Percentiles rank a stretch among this genome's conserved stretches.
These are phyloP conservation scores for Raffaelea ambrosiae DNA, from an alignment of 2,329 filamentous ascomycete genomes.

Conservation along the genomic window DNA sequence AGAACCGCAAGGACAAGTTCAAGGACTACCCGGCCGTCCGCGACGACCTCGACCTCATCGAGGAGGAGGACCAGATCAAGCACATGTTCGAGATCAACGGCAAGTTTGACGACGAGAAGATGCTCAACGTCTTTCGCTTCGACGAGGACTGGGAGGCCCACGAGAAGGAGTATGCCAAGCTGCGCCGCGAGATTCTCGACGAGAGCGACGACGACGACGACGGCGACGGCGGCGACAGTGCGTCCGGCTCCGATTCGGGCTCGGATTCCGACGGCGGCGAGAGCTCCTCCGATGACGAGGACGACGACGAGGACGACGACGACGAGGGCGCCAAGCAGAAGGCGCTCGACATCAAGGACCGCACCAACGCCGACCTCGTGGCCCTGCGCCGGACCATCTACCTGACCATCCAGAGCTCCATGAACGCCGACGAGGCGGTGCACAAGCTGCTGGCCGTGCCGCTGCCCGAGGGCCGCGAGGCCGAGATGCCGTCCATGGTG, in stretches of 20 bases:
- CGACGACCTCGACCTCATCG: slow-evolving; percentile 89
- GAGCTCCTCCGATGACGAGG: slow-evolving; percentile 17
- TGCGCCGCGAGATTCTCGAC: slow-evolving; percentile 90
- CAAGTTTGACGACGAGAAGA: slow-evolving; percentile 75
- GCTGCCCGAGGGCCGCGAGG: slow-evolving; percentile 76
- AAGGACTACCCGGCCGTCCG: slow-evolving; percentile 87
- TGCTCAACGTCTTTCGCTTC: slow-evolving; percentile 91
- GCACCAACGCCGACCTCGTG: slow-evolving; percentile 91
- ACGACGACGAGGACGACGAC: slow-evolving; percentile 28
- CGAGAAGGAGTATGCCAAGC: slow-evolving; percentile 78
- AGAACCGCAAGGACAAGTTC: slow-evolving; percentile 92
- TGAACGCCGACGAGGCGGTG: slow-evolving; percentile 91
- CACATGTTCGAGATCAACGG: slow-evolving; percentile 78
- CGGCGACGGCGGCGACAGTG: slow-evolving; percentile 50
- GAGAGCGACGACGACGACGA: slow-evolving; percentile 71
- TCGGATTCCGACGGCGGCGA: slow-evolving; percentile 46
- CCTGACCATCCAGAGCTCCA: slow-evolving; percentile 92
- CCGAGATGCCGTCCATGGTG: slow-evolving; percentile 91
- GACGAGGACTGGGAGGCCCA: slow-evolving; percentile 85
- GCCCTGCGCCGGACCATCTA: slow-evolving; percentile 92
- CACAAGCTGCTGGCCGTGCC: slow-evolving; percentile 96
- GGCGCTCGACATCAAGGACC: slow-evolving; percentile 92
- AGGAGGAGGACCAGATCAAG: slow-evolving; percentile 97
- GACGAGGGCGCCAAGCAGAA: slow-evolving; percentile 69
- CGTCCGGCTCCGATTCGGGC: slow-evolving; percentile 40